These are phyloP conservation scores for Backusella tarrabulga DNA, from an alignment of 192 early-diverging fungal species.

Conservation along the genomic window DNA sequence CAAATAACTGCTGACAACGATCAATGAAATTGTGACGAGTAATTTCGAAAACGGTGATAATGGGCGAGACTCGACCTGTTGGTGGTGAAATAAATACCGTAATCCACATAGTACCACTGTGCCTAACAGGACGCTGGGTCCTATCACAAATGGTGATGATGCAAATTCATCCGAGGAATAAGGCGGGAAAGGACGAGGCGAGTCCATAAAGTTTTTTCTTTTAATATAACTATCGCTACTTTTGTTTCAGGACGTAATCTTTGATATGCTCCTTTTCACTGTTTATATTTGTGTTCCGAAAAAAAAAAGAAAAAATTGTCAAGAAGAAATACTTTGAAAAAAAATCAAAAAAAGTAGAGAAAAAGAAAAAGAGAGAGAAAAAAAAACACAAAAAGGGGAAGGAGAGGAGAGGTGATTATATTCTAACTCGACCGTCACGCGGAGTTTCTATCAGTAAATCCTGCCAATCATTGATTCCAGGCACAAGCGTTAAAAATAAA, in stretches of 20 bases:
- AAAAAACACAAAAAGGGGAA: background rate
- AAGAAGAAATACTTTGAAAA: background rate
- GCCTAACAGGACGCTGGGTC: constrained; percentile 11
- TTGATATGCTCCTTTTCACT: background rate
- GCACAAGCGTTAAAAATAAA: background rate
- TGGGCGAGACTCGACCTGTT: background rate
- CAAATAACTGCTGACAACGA: constrained; percentile 36
- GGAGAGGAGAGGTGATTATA: background rate
- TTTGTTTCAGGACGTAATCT: background rate
- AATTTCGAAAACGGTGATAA: constrained; percentile 23
- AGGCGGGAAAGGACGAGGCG: constrained; percentile 17
- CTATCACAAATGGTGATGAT: constrained; percentile 27
- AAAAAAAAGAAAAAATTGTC: background rate
- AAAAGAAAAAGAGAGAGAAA: background rate
- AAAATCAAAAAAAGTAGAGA: background rate
- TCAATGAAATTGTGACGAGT: constrained; percentile 28
- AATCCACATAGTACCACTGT: constrained; percentile 22
- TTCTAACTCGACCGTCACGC: background rate
- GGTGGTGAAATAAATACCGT: constrained; percentile 2
- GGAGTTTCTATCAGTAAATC: background rate
- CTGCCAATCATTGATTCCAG: background rate
- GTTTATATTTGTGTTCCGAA: background rate
- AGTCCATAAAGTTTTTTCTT: background rate
- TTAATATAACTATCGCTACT: background rate
- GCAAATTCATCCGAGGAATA: constrained; percentile 22